Base-by-base conservation (phyloP, 306 rosid species). In the Cucumis cinereus region DNA sequence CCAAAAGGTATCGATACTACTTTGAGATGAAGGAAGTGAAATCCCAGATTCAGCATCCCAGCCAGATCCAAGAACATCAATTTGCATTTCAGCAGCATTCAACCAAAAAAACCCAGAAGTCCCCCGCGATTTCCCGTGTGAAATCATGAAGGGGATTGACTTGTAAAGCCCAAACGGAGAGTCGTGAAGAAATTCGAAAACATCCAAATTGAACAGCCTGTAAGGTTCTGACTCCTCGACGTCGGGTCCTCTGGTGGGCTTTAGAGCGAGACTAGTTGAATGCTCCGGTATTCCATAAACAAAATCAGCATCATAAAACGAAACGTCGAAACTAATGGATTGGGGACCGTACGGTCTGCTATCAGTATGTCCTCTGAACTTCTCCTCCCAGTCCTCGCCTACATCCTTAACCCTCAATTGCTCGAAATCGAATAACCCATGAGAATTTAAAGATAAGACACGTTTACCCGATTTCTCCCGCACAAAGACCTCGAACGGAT, bases 41-140 rank as follows among this genome's bases (percentile, higher is more conserved):
- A 93, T 87, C 60, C 88, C 88, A 0, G 87, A 83, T 45, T 89
- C 96, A 0, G 92, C 89, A 64, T 94, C 95, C 98, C 98, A 94
- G 10, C 97, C 98, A 1, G 85, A 24, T 3, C 84, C 91, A 41
- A 94, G 94, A 75, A 94, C 97, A 59, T 94, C 99, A 71, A 94
- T 90, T 87, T 94, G 99, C 97, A 94, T 94, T 76, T 94, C 99
- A 2, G 99, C 99, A 19, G 99, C 91, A 36, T 94, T 94, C 79
- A 94, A 78, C 97, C 99, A 94, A 84, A 90, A 92, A 76, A 94
- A 94, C 6, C 99, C 99, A 0, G 93, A 79, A 35, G 88, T 89
- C 0, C 98, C 97, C 19, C 89, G 63, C 0, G 67, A 62, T 60
- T 88, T 90, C 24, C 99, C 99, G 22, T 94, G 99, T 0, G 99